Conservation (phyloP, 768 basidiomycete genomes). For the Amanita fuliginea region DNA sequence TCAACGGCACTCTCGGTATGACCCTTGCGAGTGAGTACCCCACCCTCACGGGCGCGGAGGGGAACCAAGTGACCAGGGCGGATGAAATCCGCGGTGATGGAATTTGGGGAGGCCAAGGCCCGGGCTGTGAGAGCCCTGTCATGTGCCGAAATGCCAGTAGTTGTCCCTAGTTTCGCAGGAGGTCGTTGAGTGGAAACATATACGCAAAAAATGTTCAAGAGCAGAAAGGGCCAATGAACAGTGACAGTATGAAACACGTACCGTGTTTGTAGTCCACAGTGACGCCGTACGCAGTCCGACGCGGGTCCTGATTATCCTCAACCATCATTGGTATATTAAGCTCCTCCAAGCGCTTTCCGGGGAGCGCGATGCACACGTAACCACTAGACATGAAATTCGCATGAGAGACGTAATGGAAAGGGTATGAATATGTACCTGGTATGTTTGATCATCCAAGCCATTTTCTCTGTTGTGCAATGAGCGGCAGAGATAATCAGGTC, state of each 20-base stretch:
- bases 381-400: slow-evolving; percentile 43
- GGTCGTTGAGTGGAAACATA: slow-evolving; percentile 7
- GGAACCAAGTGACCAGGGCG: slow-evolving; percentile 96
- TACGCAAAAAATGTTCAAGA: slow-evolving; percentile 3
- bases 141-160: slow-evolving; percentile 95
- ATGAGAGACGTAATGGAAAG: slow-evolving; percentile 1
- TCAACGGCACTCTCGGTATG: slow-evolving; percentile 93
- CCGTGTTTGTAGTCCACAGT: slow-evolving; percentile 92
- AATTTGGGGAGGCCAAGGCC: slow-evolving; percentile 56
- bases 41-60: slow-evolving; percentile 75
- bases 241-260: slow-evolving; percentile 21
- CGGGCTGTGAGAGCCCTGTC: slow-evolving; percentile 86
- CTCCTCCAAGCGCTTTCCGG: slow-evolving; percentile 59
- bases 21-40: slow-evolving; percentile 77
- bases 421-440: slow-evolving; percentile 55
- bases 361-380: slow-evolving; percentile 85
- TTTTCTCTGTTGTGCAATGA: slow-evolving; percentile 84
- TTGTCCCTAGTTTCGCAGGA: slow-evolving; percentile 46
- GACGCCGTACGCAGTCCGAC: slow-evolving; percentile 90
- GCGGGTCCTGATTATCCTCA: slow-evolving; percentile 78
- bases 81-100: slow-evolving; percentile 60
- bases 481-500: slow-evolving; percentile 86
- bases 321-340: slow-evolving; percentile 93
- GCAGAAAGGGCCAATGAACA: background rate
- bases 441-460: slow-evolving; percentile 99